Base-by-base conservation (phyloP, 2,329 filamentous ascomycete species). In the Neoarthrinium moseri region DNA sequence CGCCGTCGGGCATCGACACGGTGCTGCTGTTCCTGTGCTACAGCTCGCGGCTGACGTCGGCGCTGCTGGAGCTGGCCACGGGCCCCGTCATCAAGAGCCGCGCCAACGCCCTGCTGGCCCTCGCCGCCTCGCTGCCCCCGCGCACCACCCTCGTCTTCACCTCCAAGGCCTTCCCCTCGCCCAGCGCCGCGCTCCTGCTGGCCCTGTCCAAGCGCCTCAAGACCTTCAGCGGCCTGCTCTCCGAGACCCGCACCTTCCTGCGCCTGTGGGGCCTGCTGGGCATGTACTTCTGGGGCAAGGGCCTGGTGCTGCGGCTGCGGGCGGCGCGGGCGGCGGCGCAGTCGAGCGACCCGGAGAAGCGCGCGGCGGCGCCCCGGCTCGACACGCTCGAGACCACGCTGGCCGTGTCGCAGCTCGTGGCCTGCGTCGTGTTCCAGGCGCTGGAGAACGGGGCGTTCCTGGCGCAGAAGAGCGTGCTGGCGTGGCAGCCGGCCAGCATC, bases 391-490 rank as follows among this genome's bases (percentile, higher is more conserved):
- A 73, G 50, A 62, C 61, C 7, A 53, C 64, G 26, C 69, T 96
- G 36, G 80, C 81, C 18, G 85, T 83, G 65, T 70, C 78, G 6
- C 87, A 94, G 64, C 80, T 96, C 17, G 52, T 75, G 10, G 75
- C 81, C 10, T 87, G 87, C 64, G 67, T 86, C 8, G 62, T 72
- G 8, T 95, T 87, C 71, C 91, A 96, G 68, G 69, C 80, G 1
- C 75, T 92, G 32, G 94, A 99, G 73, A 96, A 96, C 68, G 77
- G 79, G 30, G 87, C 87, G 13, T 95, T 87, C 70, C 77, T 97
- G 29, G 77, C 83, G 3, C 73, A 75, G 49, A 91, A 91, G 64
- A 84, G 86, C 17, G 79, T 95, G 4, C 62, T 96, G 41, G 74
- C 69, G 13, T 75, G 80, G 68, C 66, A 68, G 5, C 72, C 75